Percentiles rank a stretch among this genome's conserved stretches.
Conservation (phyloP, 1,284 basidiomycete species). For the Leccinum pachyderme region DNA sequence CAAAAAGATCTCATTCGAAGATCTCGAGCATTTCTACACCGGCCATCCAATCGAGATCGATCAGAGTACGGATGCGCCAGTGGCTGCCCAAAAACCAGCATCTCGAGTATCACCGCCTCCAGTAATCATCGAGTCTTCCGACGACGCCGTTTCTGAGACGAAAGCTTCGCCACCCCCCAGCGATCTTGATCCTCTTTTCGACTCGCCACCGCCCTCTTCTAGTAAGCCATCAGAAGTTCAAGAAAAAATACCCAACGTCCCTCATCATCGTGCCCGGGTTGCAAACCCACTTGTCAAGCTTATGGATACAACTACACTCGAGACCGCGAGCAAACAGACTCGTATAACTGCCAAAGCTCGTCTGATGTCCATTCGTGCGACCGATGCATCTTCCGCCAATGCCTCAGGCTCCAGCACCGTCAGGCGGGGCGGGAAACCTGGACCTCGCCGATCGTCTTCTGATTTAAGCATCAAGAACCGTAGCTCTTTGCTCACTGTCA, state of each 20-base stretch:
- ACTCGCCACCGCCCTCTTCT: conserved; percentile 20
- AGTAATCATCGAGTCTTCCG: background rate
- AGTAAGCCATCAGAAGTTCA: conserved; percentile 9
- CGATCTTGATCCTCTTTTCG: conserved; percentile 31
- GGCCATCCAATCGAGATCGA: conserved; percentile 33
- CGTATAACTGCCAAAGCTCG: conserved; percentile 50
- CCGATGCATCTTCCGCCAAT: conserved; percentile 12
- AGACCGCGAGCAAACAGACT: conserved; percentile 27
- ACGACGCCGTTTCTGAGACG: background rate
- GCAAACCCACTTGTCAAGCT: conserved; percentile 54
- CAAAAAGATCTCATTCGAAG: conserved; percentile 21
- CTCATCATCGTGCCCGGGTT: conserved; percentile 46
- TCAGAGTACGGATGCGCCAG: conserved; percentile 20
- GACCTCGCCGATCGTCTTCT: conserved; percentile 45
- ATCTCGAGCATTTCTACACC: conserved; percentile 32
- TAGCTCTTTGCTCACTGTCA: conserved; percentile 48
- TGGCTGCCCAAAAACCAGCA: background rate
- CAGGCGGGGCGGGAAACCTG: conserved; percentile 39
- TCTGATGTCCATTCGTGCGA: conserved; percentile 25
- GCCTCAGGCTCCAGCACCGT: conserved; percentile 6
- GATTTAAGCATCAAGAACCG: conserved; percentile 38
- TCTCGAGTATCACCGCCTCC: conserved; percentile 1
- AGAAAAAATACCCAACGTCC: conserved; percentile 16
- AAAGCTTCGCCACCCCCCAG: conserved; percentile 15
- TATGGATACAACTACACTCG: conserved; percentile 38